A percentile compares a stretch with the other conserved stretches of the same genome.
phyloP scores from a whole-genome alignment of 352 stramenopile genomes.

The Phytopythium sindhum region DNA sequence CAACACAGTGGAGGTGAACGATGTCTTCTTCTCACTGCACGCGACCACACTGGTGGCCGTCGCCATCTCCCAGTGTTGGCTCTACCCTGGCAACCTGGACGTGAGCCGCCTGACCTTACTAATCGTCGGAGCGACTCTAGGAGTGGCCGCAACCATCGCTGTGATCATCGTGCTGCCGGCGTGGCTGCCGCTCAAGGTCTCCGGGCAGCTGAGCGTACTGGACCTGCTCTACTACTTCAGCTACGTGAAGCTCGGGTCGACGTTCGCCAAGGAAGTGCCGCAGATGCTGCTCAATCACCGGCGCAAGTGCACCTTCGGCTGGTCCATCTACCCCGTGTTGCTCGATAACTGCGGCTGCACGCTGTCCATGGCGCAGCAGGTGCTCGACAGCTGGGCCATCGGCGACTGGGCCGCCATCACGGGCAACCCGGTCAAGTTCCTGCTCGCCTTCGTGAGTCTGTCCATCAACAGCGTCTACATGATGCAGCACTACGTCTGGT shows the following conservation, averaged over 20 bases:
- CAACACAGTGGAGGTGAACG: slow-evolving; percentile 75
- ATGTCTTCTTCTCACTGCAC: slow-evolving; percentile 92
- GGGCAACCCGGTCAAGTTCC: slow-evolving; percentile 93
- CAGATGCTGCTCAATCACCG: slow-evolving; percentile 91
- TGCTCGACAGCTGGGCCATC: slow-evolving; percentile 86
- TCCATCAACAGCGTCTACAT: slow-evolving; percentile 94
- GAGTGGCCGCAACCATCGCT: slow-evolving; percentile 31
- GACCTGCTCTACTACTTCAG: slow-evolving; percentile 91
- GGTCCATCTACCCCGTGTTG: slow-evolving; percentile 94
- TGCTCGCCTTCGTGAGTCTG: slow-evolving; percentile 89
- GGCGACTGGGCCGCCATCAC: slow-evolving; percentile 90
- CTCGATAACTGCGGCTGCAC: slow-evolving; percentile 91
- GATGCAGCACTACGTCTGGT: slow-evolving; percentile 94
- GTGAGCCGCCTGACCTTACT: slow-evolving; percentile 37
- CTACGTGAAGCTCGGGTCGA: slow-evolving; percentile 90
- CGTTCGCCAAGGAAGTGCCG: slow-evolving; percentile 93
- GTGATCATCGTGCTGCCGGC: slow-evolving; percentile 19
- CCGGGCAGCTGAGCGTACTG: slow-evolving; percentile 59
- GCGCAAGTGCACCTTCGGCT: slow-evolving; percentile 91
- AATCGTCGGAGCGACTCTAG: slow-evolving; percentile 27
- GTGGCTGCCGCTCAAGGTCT: neutral
- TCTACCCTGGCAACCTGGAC: slow-evolving; percentile 63
- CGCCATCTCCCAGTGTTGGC: slow-evolving; percentile 85
- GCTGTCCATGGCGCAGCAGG: slow-evolving; percentile 83
- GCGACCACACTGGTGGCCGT: slow-evolving; percentile 75